These are phyloP conservation scores for Leccinum rimulosum DNA, from an alignment of 768 basidiomycete genomes.

Conservation along the genomic window DNA sequence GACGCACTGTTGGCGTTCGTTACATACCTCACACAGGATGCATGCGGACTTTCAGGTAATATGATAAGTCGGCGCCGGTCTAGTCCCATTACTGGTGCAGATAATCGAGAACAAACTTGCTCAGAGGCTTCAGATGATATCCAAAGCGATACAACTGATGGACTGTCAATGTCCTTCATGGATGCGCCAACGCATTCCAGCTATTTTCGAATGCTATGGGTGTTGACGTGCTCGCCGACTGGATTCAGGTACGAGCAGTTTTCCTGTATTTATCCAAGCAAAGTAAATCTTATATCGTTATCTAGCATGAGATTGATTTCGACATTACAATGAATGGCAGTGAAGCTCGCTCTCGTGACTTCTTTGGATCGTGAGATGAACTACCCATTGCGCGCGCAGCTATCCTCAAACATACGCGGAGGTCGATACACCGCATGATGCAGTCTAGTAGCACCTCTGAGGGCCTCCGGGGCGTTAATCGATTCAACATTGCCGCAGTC, in stretches of 20 bases:
- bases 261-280: neutral
- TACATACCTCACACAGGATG: conserved; percentile 81
- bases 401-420: conserved; percentile 82
- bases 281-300: conserved; percentile 8
- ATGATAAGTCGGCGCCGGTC: conserved; percentile 94
- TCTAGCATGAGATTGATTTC: conserved; percentile 64
- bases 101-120: too few relatives aligned
- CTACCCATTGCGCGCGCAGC: too few relatives aligned
- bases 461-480: conserved; percentile 88
- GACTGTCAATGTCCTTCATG: conserved; percentile 88
- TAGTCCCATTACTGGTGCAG: conserved; percentile 88
- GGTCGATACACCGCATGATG: conserved; percentile 91
- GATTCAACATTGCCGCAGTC: conserved; percentile 84
- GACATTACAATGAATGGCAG: conserved; percentile 57
- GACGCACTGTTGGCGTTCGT: conserved; percentile 87
- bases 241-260: conserved; percentile 69
- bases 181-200: conserved; percentile 82
- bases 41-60: conserved; percentile 80
- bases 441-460: conserved; percentile 91
- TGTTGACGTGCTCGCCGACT: conserved; percentile 77
- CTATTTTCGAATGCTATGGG: conserved; percentile 84
- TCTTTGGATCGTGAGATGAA: conserved; percentile 56
- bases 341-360: conserved; percentile 42
- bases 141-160: too few relatives aligned
- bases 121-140: too few relatives aligned